Conservation (phyloP, 2,329 filamentous ascomycete species). For the Colletotrichum sidae region DNA sequence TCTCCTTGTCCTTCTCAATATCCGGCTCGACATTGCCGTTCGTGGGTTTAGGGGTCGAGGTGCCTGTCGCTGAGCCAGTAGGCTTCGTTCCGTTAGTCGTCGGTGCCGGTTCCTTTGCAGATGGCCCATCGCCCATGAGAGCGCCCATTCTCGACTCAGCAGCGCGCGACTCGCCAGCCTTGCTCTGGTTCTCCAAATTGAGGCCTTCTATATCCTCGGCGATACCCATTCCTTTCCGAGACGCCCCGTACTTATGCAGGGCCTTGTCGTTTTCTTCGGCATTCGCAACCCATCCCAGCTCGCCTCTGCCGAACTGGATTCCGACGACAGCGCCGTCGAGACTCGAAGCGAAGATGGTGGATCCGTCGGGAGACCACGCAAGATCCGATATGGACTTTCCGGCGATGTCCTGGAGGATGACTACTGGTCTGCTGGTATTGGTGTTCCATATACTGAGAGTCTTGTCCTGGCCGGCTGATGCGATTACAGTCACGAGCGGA, state of each 20-base stretch:
- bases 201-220: constrained; percentile 92
- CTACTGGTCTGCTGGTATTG: constrained; percentile 88
- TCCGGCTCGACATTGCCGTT: constrained; percentile 52
- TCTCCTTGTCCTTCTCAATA: constrained; percentile 46
- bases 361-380: constrained; percentile 92
- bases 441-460: constrained; percentile 98
- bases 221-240: constrained; percentile 88
- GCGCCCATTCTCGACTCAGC: constrained; percentile 97
- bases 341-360: constrained; percentile 85
- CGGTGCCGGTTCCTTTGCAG: constrained; percentile 61
- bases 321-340: constrained; percentile 90
- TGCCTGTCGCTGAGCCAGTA: constrained; percentile 44
- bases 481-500: constrained; percentile 87
- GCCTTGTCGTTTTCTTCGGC: constrained; percentile 92
- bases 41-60: constrained; percentile 51
- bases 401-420: constrained; percentile 89
- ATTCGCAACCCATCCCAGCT: constrained; percentile 89
- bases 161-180: constrained; percentile 87
- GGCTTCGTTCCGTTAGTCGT: constrained; percentile 65
- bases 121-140: constrained; percentile 87
- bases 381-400: constrained; percentile 94
- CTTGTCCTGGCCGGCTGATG: constrained; percentile 96
- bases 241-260: constrained; percentile 90
- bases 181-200: constrained; percentile 89
- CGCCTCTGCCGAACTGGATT: constrained; percentile 84